Base-by-base conservation (phyloP, 1,139 yeast genomes). In the Scheffersomyces parashehatae region DNA sequence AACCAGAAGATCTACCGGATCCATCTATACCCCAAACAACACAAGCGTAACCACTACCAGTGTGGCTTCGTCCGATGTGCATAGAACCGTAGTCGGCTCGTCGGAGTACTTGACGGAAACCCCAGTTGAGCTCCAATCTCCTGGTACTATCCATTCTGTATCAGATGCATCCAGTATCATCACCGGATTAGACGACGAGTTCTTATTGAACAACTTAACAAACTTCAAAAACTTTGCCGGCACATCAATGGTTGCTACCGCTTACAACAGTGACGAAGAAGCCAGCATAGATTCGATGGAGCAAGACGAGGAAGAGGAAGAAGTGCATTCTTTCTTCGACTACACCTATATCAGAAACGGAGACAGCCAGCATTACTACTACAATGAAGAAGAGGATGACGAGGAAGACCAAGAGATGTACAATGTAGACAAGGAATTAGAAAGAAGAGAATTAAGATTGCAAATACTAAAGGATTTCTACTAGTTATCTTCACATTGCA, bases 381-480 rank as follows among this genome's bases (percentile, higher is more conserved):
- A 51, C 32, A 46, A 50, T 24, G 48, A 46, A 6, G 50, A 48
- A 11, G 45, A 40, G 3, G 49, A 48, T 10, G 46, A 40, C 10
- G 37, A 24, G 4, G 42, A 40, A 8, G 44, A 38, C 28, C 31
- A 39, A 31, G 31, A 37, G 10, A 26, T 33, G 16, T 40, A 43
- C 14, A 31, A 35, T 7, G 55, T 54, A 30, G 68, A 66, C 31
- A 62, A 59, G 45, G 75, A 72, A 37, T 54, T 52, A 39, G 77
- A 73, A 50, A 59, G 74, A 47, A 51, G 60, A 33, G 76, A 71
- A 53, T 63, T 73, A 41, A 59, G 78, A 41, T 54, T 66, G 47
- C 77, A 72, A 49, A 67, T 72, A 47, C 53, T 71, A 52, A 60
- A 56, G 41, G 76, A 72, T 45, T 58, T 70, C 38, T 54, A 47